Percentiles rank a stretch among this genome's conserved stretches.
phyloP scores from a whole-genome alignment of 2,329 filamentous ascomycete species.

The Elsinoe fawcettii region DNA sequence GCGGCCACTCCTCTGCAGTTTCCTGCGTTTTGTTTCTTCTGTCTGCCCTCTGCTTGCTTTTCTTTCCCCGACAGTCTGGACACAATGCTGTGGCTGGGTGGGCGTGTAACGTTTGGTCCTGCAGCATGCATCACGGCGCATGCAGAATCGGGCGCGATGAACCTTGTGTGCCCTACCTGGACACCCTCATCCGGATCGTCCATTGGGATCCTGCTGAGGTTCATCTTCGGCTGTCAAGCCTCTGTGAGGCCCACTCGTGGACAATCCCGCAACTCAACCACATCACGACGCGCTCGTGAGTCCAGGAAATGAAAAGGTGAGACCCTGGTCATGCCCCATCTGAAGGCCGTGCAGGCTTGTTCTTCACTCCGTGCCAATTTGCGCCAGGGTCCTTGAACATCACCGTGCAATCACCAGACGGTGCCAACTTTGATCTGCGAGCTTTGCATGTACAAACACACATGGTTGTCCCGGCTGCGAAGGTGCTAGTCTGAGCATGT shows the following conservation, averaged over 20 bases:
- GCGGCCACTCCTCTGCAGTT: neutral
- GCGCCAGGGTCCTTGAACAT: neutral
- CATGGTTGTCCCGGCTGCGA: neutral
- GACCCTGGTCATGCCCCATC: constrained; percentile 8
- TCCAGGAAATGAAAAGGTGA: constrained; percentile 1
- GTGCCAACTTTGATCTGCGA: neutral
- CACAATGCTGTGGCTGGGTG: neutral
- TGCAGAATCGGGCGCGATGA: neutral
- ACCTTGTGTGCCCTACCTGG: neutral
- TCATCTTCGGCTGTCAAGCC: constrained; percentile 12
- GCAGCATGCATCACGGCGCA: constrained; percentile 4
- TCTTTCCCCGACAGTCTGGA: neutral
- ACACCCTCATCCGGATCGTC: neutral
- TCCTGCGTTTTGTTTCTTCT: neutral
- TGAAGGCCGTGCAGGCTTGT: neutral
- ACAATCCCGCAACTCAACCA: constrained; percentile 7
- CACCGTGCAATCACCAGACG: neutral
- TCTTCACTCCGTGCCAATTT: constrained; percentile 9
- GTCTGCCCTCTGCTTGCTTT: neutral
- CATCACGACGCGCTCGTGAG: constrained; percentile 1
- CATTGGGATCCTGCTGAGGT: neutral
- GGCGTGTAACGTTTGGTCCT: neutral
- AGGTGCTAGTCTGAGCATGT: neutral
- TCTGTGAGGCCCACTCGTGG: neutral
- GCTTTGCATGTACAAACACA: neutral